phyloP scores from a whole-genome alignment of 2,329 filamentous ascomycete genomes.

The Didymella sp. region DNA sequence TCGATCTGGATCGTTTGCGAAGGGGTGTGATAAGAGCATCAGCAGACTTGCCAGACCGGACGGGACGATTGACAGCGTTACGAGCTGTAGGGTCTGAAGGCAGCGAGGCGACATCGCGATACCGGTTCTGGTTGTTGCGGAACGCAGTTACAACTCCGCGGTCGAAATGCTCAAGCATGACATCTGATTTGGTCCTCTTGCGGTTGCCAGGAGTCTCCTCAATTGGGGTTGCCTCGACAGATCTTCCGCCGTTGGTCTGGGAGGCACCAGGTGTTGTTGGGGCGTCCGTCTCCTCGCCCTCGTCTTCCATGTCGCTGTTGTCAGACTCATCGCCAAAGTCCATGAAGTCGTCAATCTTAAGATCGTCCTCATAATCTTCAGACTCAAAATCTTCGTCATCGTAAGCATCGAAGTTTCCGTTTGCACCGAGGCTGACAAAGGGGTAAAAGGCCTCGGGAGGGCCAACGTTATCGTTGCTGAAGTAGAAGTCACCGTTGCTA shows the following conservation, averaged over 20 bases:
- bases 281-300: slow-evolving; percentile 47
- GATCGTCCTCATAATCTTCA: slow-evolving; percentile 64
- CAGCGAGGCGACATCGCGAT: slow-evolving; percentile 48
- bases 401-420: slow-evolving; percentile 62
- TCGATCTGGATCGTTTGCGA: slow-evolving; percentile 45
- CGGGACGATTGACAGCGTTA: slow-evolving; percentile 45
- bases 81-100: slow-evolving; percentile 47
- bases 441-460: slow-evolving; percentile 79
- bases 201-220: slow-evolving; percentile 34
- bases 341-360: slow-evolving; percentile 50
- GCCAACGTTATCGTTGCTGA: slow-evolving; percentile 70
- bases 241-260: slow-evolving; percentile 40
- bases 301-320: slow-evolving; percentile 45
- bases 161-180: slow-evolving; percentile 52
- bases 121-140: slow-evolving; percentile 50
- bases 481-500: slow-evolving; percentile 53
- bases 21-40: slow-evolving; percentile 50
- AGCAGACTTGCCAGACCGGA: slow-evolving; percentile 49
- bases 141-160: slow-evolving; percentile 60
- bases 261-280: slow-evolving; percentile 48
- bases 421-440: slow-evolving; percentile 63
- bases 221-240: slow-evolving; percentile 35
- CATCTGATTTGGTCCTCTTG: slow-evolving; percentile 43
- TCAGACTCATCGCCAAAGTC: slow-evolving; percentile 47
- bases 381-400: slow-evolving; percentile 64